A percentile compares a stretch with the other conserved stretches of the same genome.
Evolutionary conservation across 1,284 basidiomycete genomes (phyloP).

Genomic region (Leccinum pallidistipes): DNA sequence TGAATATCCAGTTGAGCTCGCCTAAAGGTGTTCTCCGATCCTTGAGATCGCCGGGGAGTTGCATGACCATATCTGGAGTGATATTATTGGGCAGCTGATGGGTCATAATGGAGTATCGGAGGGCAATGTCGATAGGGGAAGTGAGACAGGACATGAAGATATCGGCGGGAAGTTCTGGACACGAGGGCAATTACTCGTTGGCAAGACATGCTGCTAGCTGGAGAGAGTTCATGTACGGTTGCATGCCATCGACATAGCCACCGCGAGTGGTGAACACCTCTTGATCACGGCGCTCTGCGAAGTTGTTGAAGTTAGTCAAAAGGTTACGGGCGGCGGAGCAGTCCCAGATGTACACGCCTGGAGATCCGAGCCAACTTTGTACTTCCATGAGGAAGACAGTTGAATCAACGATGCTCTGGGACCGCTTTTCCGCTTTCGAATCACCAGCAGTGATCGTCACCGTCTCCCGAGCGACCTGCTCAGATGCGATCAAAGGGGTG

Average conservation of each 20-base stretch:
- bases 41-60: conserved; percentile 95
- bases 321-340: conserved; percentile 96
- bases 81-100: conserved; percentile 80
- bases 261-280: conserved; percentile 66
- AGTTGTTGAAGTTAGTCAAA: conserved; percentile 87
- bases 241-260: conserved; percentile 60
- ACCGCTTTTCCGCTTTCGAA: neutral
- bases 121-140: conserved; percentile 96
- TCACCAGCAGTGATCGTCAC: neutral
- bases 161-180: conserved; percentile 95
- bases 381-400: conserved; percentile 87
- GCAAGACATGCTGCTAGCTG: conserved; percentile 95
- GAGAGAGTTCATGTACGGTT: conserved; percentile 86
- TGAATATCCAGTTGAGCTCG: conserved; percentile 99
- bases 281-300: conserved; percentile 84
- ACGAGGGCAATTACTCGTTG: conserved; percentile 91
- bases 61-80: conserved; percentile 91
- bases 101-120: conserved; percentile 92
- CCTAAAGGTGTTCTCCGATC: conserved; percentile 95
- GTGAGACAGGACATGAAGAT: conserved; percentile 98
- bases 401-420: neutral
- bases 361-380: conserved; percentile 90
- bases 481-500: neutral
- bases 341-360: conserved; percentile 98
- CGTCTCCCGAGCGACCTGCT: neutral